A percentile compares a stretch with the other conserved stretches of the same genome.
Evolutionary conservation across 805 yeast species (phyloP).

Genomic region (Cyberlindnera xylosilytica): DNA sequence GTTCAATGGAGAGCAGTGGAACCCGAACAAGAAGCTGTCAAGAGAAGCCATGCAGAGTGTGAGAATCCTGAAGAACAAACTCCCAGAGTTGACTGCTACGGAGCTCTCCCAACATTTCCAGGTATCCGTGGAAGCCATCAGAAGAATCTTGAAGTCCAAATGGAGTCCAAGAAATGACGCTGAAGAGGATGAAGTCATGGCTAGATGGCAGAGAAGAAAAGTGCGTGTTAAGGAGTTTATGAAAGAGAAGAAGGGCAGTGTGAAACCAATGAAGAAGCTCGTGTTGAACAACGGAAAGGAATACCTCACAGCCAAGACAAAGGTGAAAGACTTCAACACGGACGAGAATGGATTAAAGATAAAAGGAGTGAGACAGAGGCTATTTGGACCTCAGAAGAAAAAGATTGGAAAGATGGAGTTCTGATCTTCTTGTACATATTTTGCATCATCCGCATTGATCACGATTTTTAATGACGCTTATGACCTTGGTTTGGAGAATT

Average conservation of each 20-base stretch:
- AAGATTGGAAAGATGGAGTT: constrained; percentile 13
- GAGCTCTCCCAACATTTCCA: constrained; percentile 62
- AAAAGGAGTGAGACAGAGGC: constrained; percentile 12
- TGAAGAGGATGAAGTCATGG: constrained; percentile 44
- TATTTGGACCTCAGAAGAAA: constrained; percentile 10
- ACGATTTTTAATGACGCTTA: constrained; percentile 1
- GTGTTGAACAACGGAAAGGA: constrained; percentile 11
- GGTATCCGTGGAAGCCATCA: constrained; percentile 77
- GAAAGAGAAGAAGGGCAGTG: constrained; percentile 9
- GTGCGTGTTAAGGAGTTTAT: constrained; percentile 29
- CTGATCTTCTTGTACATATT: constrained; percentile 3
- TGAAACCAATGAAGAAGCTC: constrained; percentile 9
- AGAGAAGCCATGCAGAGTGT: constrained; percentile 68
- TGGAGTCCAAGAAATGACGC: constrained; percentile 62
- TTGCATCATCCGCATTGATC: neutral
- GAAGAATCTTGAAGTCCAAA: constrained; percentile 72
- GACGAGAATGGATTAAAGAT: neutral
- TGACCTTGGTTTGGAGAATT: neutral
- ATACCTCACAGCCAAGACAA: constrained; percentile 10
- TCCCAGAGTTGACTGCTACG: constrained; percentile 58
- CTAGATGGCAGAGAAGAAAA: constrained; percentile 55
- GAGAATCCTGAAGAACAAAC: constrained; percentile 47
- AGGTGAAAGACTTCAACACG: neutral
- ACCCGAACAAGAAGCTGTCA: constrained; percentile 63
- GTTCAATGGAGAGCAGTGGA: constrained; percentile 57